Evolutionary conservation across 257 asterid species (phyloP).

Genomic region (Leonotis leonurus): DNA sequence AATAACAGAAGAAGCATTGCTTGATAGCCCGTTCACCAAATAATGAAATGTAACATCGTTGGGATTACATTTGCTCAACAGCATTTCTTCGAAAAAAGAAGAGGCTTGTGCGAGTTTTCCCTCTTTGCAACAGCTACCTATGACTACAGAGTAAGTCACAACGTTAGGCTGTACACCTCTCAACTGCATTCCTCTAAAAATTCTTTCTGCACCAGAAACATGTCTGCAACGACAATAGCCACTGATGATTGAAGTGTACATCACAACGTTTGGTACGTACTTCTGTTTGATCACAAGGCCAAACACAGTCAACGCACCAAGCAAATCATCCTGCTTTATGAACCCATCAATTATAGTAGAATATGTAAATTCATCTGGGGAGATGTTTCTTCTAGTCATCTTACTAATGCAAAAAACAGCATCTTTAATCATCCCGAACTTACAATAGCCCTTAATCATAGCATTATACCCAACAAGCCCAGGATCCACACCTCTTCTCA

Average conservation of each 20-base stretch:
- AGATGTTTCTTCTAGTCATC: slow-evolving; percentile 44
- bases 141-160: slow-evolving; percentile 68
- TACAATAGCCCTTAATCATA: slow-evolving; percentile 87
- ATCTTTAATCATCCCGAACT: slow-evolving; percentile 59
- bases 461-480: slow-evolving; percentile 80
- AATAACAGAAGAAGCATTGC: slow-evolving; percentile 17
- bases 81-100: slow-evolving; percentile 65
- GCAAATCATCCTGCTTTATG: slow-evolving; percentile 58
- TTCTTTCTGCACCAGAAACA: slow-evolving; percentile 44
- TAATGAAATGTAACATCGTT: slow-evolving; percentile 70
- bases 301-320: slow-evolving; percentile 49
- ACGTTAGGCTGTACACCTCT: slow-evolving; percentile 63
- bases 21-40: slow-evolving; percentile 68
- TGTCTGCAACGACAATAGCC: slow-evolving; percentile 67
- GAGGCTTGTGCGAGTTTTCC: slow-evolving; percentile 63
- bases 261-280: slow-evolving; percentile 49
- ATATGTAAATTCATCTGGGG: slow-evolving; percentile 70
- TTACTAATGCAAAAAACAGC: slow-evolving; percentile 50
- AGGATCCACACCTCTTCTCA: slow-evolving; percentile 42
- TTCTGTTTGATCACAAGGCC: slow-evolving; percentile 45
- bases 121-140: slow-evolving; percentile 67
- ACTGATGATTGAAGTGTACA: slow-evolving; percentile 58
- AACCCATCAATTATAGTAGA: slow-evolving; percentile 82
- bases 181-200: slow-evolving; percentile 47
- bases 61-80: slow-evolving; percentile 58